Base-by-base conservation (phyloP, 305 asterid species). In the Fraxinus platypoda region DNA sequence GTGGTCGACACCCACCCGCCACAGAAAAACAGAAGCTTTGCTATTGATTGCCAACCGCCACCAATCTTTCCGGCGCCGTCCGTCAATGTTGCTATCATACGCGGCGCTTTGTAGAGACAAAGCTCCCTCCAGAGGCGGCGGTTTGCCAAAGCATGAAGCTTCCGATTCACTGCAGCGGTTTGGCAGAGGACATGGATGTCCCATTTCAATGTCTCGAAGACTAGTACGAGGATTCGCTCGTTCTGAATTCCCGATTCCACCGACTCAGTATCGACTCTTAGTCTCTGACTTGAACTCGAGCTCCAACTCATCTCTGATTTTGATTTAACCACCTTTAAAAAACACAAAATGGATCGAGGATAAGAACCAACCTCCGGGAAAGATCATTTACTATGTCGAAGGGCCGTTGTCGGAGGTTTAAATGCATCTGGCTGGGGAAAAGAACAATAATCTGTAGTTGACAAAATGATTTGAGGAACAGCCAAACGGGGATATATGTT, bases 41-140 rank as follows among this genome's bases (percentile, higher is more conserved):
- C 94, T 74, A 95, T 82, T n/a, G 97, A 88, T 41, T 84, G 87
- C 98, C 98, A 93, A 0, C 92, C 97, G 0, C 93, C 97, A 33
- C 83, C 80, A 0, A 89, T 76, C 17, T 38, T 88, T 9, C 88
- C 75, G 1, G 78, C 78, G 54, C 90, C 93, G 0, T 87, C 88
- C 0, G 87, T 82, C 12, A 95, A 49, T 6, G 94, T 49, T 0
- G 87, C 57, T 13, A 82, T 78, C 92, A 91, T 89, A 2, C 90
- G 83, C 34, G 97, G 97, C 8, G 98, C 98, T 49, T 91, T 88
- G 84, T 87, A 59, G 5, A 85, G 64, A 78, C 97, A 92, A 49
- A 93, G 91, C 87, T 91, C 93, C 38, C 89, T 89, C 98, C 98
- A 95, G 0, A 95, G 87, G 19, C 92, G 81, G 43, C 98, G 87